These are phyloP conservation scores for Pittosporum tobira DNA, from an alignment of 129 eudicot species.

Conservation along the genomic window DNA sequence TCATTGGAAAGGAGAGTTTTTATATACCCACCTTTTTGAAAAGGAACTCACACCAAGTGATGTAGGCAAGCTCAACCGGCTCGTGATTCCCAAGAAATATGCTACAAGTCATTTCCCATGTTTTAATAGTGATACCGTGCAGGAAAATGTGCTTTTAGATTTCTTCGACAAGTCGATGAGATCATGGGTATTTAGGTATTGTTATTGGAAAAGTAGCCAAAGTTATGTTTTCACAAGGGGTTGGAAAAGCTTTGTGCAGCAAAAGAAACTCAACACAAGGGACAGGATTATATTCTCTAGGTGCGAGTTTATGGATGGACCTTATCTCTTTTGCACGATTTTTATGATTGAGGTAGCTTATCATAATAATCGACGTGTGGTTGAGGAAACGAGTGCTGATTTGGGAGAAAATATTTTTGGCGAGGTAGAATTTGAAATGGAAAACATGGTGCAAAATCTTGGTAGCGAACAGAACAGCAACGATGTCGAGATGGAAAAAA, in stretches of 20 bases:
- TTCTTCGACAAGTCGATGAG: conserved; percentile 25
- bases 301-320: conserved; percentile 19
- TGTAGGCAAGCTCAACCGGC: conserved; percentile 40
- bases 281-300: conserved; percentile 47
- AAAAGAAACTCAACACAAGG: conserved; percentile 20
- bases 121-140: background rate
- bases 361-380: background rate
- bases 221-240: conserved; percentile 41
- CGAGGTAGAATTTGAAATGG: background rate
- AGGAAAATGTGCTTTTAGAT: conserved; percentile 10
- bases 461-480: conserved; percentile 5
- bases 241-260: conserved; percentile 43
- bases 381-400: conserved; percentile 1
- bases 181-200: conserved; percentile 35
- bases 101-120: conserved; percentile 32
- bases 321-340: background rate
- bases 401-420: conserved; percentile 5
- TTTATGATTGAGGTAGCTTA: conserved; percentile 41
- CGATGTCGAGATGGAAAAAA: background rate
- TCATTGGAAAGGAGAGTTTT: background rate
- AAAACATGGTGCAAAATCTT: conserved; percentile 13
- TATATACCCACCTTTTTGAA: conserved; percentile 21
- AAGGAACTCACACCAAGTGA: conserved; percentile 38
- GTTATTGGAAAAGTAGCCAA: conserved; percentile 39
- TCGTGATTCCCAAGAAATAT: conserved; percentile 35